These are phyloP conservation scores for Malbranchea zuffiana DNA, from an alignment of 2,329 filamentous ascomycete species.

Conservation along the genomic window DNA sequence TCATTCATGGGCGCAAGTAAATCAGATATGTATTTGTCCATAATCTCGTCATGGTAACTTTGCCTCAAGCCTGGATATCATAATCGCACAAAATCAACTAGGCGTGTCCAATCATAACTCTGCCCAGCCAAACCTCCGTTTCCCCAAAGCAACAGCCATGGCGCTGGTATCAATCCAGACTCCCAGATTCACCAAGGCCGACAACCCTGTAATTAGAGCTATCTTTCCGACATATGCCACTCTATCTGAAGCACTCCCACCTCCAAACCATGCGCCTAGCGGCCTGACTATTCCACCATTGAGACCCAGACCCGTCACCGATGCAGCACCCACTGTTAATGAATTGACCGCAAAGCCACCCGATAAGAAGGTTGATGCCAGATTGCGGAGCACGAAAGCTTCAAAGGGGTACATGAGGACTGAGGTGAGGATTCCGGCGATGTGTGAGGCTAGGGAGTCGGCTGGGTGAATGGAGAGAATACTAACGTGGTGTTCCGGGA, in stretches of 20 bases:
- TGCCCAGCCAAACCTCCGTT: constrained; percentile 32
- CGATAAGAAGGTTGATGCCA: constrained; percentile 29
- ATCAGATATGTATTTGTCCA: too few species aligned
- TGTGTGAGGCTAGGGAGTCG: constrained; percentile 33
- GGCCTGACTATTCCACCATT: constrained; percentile 19
- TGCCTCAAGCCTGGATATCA: too few species aligned
- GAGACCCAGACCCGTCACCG: constrained; percentile 11
- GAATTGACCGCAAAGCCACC: constrained; percentile 17
- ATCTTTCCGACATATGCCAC: constrained; percentile 29
- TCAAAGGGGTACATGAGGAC: constrained; percentile 33
- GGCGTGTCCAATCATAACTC: too few species aligned
- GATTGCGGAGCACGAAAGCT: constrained; percentile 31
- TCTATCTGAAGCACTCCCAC: constrained; percentile 22
- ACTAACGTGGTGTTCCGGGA: constrained; percentile 30
- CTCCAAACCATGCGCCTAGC: constrained; percentile 28
- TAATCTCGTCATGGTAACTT: too few species aligned
- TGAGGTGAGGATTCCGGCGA: constrained; percentile 28
- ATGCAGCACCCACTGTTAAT: constrained; percentile 1
- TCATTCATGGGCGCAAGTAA: too few species aligned
- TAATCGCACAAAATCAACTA: too few species aligned
- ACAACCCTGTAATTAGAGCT: constrained; percentile 28
- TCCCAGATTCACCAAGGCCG: constrained; percentile 27
- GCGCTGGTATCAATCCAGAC: constrained; percentile 31
- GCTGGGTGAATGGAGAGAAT: constrained; percentile 34
- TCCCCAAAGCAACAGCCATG: constrained; percentile 30